Percentiles rank a stretch among this genome's conserved stretches.
These are phyloP conservation scores for Tremellales sp. DNA, from an alignment of 1,284 basidiomycete genomes.

Conservation along the genomic window DNA sequence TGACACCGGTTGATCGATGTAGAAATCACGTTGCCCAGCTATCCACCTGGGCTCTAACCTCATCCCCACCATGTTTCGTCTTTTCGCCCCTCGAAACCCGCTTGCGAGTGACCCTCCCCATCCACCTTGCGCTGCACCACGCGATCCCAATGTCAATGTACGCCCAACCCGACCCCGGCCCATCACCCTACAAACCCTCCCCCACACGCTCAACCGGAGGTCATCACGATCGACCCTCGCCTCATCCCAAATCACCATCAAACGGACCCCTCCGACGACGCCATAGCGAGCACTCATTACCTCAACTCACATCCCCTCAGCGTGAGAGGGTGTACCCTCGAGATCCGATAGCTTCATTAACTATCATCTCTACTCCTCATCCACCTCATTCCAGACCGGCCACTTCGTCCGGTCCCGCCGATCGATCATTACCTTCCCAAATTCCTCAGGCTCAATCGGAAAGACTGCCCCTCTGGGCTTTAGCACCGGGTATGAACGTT, in stretches of 20 bases:
- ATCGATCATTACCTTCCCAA: not conserved
- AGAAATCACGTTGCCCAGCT: constrained; percentile 37
- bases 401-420: not conserved
- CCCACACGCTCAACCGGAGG: not conserved
- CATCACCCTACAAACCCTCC: not conserved
- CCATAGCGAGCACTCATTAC: not conserved
- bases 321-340: constrained; percentile 11
- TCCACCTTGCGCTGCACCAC: constrained; percentile 29
- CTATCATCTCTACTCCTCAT: constrained; percentile 16
- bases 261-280: not conserved
- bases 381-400: too few relatives aligned
- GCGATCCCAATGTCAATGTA: constrained; percentile 45
- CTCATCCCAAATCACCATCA: not conserved
- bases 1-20: not conserved
- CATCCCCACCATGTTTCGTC: constrained; percentile 29
- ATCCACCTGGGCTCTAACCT: constrained; percentile 33
- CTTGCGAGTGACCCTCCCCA: constrained; percentile 24
- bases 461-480: constrained; percentile 34
- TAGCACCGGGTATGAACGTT: constrained; percentile 32
- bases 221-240: not conserved
- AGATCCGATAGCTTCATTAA: constrained; percentile 27
- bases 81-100: constrained; percentile 41
- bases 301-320: not conserved
- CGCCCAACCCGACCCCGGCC: constrained; percentile 14
- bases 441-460: constrained; percentile 3